Evolutionary conservation across 1,139 yeast genomes (phyloP), one percentile per base, ranked within the genome.

Genomic region (Arxiozyma slooffiae): DNA sequence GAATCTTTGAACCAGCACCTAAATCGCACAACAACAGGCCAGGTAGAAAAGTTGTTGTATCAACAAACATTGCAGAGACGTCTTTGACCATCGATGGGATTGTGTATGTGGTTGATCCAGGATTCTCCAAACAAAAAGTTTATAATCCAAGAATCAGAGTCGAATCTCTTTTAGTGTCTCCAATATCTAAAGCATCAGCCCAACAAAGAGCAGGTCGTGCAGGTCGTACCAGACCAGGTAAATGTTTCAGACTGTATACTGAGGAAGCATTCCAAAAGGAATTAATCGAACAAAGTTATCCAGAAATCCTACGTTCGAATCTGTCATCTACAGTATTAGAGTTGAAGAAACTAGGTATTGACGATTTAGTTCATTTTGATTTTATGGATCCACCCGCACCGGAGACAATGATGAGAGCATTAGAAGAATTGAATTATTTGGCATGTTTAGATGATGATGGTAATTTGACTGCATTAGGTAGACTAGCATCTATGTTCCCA

Each of bases 301-400:
- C 98, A 1, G 98, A 92, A 71, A 90, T 92, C 67, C 74, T 92
- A 65, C 77, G 98, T 63, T 82, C 92, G 53, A 92, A 92, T 69
- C 76, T 92, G 63, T 85, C 97, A 20, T 85, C 90, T 41, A 92
- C 97, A 0, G 97, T 92, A 30, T 73, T 92, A 55, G 96, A 92
- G 67, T 76, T 92, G 68, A 92, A 92, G 68, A 92, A 92, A 69
- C 77, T 92, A 54, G 97, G 97, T 21, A 79, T 92, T 58, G 96
- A 92, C 65, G 98, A 92, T 69, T 78, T 92, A 65, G 98, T 92
- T 36, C 97, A 92, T 69, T 92, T 92, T 66, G 98, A 92, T 68
- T 92, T 92, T 64, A 92, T 92, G 96, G 98, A 92, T 65, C 97
- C 98, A 8, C 98, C 98, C n/a, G 97, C 98, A 1, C 97, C 97